Evolutionary conservation across 305 asterid genomes (phyloP).

Genomic region (Fraxinus paxiana): DNA sequence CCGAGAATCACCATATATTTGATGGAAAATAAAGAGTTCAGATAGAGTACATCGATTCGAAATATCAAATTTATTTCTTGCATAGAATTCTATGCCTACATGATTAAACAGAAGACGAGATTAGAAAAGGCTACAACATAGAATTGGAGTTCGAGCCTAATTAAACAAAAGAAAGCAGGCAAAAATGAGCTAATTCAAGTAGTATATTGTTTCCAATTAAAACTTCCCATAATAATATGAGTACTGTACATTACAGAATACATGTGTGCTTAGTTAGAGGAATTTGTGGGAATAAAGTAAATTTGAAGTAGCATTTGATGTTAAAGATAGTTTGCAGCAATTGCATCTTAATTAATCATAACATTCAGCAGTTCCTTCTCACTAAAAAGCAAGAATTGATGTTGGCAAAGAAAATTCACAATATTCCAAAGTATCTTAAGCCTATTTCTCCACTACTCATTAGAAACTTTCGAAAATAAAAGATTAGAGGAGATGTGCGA

Average conservation of each 20-base stretch:
- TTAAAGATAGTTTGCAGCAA: background rate
- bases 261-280: background rate
- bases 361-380: background rate
- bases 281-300: background rate
- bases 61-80: background rate
- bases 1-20: constrained; percentile 17
- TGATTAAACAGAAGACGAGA: background rate
- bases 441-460: background rate
- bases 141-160: background rate
- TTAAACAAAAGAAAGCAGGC: background rate
- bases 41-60: background rate
- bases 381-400: background rate
- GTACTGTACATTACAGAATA: background rate
- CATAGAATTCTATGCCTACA: background rate
- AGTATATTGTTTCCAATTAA: background rate
- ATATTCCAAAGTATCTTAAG: background rate
- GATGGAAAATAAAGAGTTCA: background rate
- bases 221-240: background rate
- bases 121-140: background rate
- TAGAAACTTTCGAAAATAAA: background rate
- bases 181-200: background rate
- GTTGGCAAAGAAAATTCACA: background rate
- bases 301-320: background rate
- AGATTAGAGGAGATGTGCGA: background rate
- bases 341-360: background rate